Evolutionary conservation across 352 stramenopile genomes (phyloP), one percentile per base, ranked within the genome.

Genomic region (Phytophthora multivora): DNA sequence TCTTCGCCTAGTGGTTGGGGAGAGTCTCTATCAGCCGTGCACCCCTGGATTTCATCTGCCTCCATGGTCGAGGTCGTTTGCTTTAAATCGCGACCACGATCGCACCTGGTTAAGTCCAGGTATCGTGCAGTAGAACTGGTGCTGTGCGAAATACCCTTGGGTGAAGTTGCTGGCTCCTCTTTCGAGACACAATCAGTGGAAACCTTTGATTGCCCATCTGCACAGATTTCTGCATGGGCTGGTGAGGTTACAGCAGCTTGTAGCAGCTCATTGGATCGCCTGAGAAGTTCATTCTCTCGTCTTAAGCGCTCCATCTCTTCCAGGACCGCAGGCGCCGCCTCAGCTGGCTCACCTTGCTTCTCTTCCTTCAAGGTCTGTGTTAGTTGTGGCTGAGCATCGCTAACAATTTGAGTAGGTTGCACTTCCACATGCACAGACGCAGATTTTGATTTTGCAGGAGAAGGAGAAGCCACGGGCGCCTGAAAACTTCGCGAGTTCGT

Each of bases 271-370:
- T 91, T 91, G 15, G 80, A 91, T 15, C 71, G 71, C 13, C 80
- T 83, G 15, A 91, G 67, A 16, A 63, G 59, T 46, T 89, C 77
- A 56, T 91, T 91, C 36, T 91, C 83, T 18, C 68, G 67, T 66
- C 78, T 88, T 13, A 91, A 64, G 1, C 80, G 79, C 46, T 89
- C 83, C 47, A 87, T 87, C 43, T 90, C 83, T 19, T 68, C 59
- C 59, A 89, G 33, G 2, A 91, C 50, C 4, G 81, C 80, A 9
- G 63, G 61, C 4, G 73, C 28, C 19, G 40, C 33, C 5, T 33
- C 9, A 13, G 30, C 26, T 6, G 42, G 11, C 2, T 40, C 45
- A 39, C n/a, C 39, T 43, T 53, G 36, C 3, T 66, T 30, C 12
- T 40, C n/a, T n/a, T n/a, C 41, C 12, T 16, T 13, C 25, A 45